Evolutionary conservation across 768 basidiomycete genomes (phyloP).

Genomic region (Mycena galericulata): DNA sequence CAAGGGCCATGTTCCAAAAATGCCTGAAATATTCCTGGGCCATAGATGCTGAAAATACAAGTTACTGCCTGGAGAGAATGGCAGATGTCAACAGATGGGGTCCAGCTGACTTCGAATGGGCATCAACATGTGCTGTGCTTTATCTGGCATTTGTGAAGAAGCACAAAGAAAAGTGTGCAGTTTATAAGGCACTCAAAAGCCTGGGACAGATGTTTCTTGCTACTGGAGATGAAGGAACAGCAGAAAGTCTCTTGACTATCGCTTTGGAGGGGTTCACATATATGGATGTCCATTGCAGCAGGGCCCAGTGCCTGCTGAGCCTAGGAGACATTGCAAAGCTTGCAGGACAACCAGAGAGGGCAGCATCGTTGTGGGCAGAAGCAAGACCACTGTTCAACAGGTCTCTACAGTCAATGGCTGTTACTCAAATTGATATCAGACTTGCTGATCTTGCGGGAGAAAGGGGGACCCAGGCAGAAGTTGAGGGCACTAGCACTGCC

Average conservation of each 20-base stretch:
- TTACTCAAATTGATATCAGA: neutral
- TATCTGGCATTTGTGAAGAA: neutral
- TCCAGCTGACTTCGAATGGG: neutral
- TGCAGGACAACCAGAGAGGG: neutral
- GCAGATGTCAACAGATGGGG: neutral
- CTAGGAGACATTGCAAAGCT: neutral
- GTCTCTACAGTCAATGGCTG: neutral
- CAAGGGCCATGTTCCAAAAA: neutral
- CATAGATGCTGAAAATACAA: neutral
- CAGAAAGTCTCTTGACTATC: neutral
- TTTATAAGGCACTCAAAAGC: neutral
- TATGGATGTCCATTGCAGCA: slow-evolving; percentile 3
- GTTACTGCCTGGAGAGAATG: neutral
- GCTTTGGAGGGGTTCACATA: neutral
- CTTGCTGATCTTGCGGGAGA: neutral
- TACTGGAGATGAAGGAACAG: neutral
- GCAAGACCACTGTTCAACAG: neutral
- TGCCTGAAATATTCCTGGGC: neutral
- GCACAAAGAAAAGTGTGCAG: neutral
- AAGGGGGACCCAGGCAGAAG: no score
- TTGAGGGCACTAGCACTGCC: no score
- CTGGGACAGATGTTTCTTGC: neutral
- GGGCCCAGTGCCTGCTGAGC: neutral
- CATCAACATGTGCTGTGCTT: neutral
- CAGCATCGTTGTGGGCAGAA: neutral